phyloP scores from a whole-genome alignment of 495 filamentous ascomycete genomes.

The Cudoniella acicularis region DNA sequence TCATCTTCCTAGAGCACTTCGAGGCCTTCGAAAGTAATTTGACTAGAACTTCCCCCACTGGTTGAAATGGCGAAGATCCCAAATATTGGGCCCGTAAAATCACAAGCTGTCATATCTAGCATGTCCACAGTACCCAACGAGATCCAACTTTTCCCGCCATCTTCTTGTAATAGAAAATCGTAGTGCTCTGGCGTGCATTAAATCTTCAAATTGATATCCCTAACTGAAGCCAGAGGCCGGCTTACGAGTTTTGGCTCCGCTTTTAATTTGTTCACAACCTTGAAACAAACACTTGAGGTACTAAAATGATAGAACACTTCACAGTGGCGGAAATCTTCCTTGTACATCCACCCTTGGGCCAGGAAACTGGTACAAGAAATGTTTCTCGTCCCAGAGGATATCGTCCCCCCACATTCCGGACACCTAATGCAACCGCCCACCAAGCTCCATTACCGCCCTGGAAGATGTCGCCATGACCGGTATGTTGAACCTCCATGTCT shows the following conservation, averaged over 20 bases:
- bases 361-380: slow-evolving; percentile 20
- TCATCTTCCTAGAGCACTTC: too few species aligned
- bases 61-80: slow-evolving; percentile 6
- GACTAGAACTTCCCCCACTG: neutral
- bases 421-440: slow-evolving; percentile 35
- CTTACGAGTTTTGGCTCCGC: neutral
- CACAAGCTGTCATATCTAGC: slow-evolving; percentile 11
- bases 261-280: neutral
- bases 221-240: neutral
- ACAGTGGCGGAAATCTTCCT: slow-evolving; percentile 11
- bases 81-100: slow-evolving; percentile 14
- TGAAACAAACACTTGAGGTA: neutral
- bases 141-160: neutral
- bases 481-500: slow-evolving; percentile 34
- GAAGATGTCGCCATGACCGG: slow-evolving; percentile 43
- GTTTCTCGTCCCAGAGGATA: slow-evolving; percentile 25
- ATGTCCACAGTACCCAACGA: neutral
- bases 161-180: neutral
- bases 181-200: neutral
- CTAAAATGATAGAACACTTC: slow-evolving; percentile 8
- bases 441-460: slow-evolving; percentile 39
- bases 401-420: slow-evolving; percentile 11
- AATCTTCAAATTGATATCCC: slow-evolving; percentile 10
- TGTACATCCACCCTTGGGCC: slow-evolving; percentile 19
- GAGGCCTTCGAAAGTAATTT: neutral